phyloP scores from a whole-genome alignment of 192 early-diverging fungal genomes.

The Kickxella alabastrina region DNA sequence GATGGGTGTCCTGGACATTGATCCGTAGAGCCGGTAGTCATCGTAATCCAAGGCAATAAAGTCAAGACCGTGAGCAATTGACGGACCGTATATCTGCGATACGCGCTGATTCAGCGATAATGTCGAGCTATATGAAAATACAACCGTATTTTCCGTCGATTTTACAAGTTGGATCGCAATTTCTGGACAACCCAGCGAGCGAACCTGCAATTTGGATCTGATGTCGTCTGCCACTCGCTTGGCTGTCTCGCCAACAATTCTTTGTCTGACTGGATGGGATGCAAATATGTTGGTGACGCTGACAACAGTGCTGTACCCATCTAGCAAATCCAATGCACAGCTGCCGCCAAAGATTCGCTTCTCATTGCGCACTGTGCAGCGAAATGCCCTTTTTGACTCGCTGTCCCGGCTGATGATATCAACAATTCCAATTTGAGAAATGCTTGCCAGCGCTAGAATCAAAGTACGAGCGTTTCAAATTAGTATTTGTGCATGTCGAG shows the following conservation, averaged over 20 bases:
- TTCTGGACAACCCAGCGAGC: slow-evolving; percentile 20
- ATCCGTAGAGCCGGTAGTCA: slow-evolving; percentile 19
- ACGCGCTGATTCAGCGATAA: slow-evolving; percentile 34
- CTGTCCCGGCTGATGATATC: slow-evolving; percentile 14
- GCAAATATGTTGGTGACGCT: slow-evolving; percentile 32
- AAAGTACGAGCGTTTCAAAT: too few species aligned
- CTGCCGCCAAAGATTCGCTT: slow-evolving; percentile 2
- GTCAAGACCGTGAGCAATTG: slow-evolving; percentile 19
- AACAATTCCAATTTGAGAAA: slow-evolving; percentile 31
- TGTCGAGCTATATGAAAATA: slow-evolving; percentile 21
- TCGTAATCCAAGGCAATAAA: slow-evolving; percentile 26
- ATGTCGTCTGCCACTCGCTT: slow-evolving; percentile 11
- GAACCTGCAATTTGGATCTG: slow-evolving; percentile 16
- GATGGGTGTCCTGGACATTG: slow-evolving; percentile 24
- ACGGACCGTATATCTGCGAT: slow-evolving; percentile 29
- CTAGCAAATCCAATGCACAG: neutral
- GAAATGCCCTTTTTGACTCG: neutral
- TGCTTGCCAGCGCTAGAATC: slow-evolving; percentile 33
- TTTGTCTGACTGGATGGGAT: slow-evolving; percentile 21
- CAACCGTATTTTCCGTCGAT: neutral
- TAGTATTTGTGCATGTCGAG: too few species aligned
- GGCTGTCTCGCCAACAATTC: slow-evolving; percentile 11
- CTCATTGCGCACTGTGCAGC: slow-evolving; percentile 25
- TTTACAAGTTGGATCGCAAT: slow-evolving; percentile 29
- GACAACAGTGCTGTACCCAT: slow-evolving; percentile 16